Conservation (phyloP, 2,329 filamentous ascomycete species). For the Ustilaginoidea virens region DNA sequence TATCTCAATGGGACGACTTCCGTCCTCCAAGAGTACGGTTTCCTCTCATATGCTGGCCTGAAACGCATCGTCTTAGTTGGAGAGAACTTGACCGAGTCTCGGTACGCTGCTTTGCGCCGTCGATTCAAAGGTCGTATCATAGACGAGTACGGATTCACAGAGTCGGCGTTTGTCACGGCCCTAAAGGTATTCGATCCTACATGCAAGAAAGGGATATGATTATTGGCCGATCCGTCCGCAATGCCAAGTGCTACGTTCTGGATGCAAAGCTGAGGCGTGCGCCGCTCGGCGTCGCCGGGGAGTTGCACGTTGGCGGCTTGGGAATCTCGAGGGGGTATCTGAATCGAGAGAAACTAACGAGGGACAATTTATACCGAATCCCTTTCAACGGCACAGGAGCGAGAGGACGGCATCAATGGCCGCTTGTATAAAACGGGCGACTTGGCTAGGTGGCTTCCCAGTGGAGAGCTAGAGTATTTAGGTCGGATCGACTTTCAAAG, state of each 20-base stretch:
- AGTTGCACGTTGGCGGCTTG: constrained; percentile 1
- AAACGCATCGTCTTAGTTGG: constrained; percentile 1
- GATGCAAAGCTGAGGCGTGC: neutral
- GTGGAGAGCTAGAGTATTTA: constrained; percentile 2
- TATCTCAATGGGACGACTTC: constrained; percentile 3
- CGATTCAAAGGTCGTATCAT: constrained; percentile 1
- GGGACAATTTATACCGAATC: constrained; percentile 2
- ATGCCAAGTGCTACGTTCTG: constrained; percentile 3
- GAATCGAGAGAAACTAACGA: constrained; percentile 1
- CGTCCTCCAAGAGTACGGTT: constrained; percentile 1
- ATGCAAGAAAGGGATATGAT: neutral
- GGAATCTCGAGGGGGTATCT: constrained; percentile 2
- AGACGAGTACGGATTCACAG: constrained; percentile 3
- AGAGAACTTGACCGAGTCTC: constrained; percentile 2
- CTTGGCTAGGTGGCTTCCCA: constrained; percentile 2
- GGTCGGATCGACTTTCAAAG: constrained; percentile 3
- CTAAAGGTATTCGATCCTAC: constrained; percentile 1
- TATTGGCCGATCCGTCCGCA: neutral
- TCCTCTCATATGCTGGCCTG: neutral
- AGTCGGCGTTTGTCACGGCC: constrained; percentile 3
- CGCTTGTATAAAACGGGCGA: constrained; percentile 1
- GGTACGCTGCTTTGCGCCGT: constrained; percentile 1
- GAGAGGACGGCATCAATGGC: neutral
- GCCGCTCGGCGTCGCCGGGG: constrained; percentile 1
- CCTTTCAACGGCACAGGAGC: neutral